phyloP scores from a whole-genome alignment of 2,329 filamentous ascomycete species.

The Cryphonectria nitschkei region DNA sequence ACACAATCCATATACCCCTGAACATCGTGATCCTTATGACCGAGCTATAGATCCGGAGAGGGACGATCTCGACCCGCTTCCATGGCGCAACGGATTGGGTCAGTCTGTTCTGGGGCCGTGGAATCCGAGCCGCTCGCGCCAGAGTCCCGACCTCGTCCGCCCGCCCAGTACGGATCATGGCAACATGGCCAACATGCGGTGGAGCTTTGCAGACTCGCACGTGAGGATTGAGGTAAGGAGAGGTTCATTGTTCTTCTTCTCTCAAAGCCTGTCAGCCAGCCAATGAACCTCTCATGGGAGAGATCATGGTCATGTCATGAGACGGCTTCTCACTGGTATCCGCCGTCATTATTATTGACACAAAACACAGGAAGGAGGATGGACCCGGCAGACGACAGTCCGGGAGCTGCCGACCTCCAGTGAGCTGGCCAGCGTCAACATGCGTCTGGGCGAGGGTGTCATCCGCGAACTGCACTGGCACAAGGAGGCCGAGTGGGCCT shows the following conservation, averaged over 20 bases:
- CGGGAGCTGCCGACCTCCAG: conserved; percentile 66
- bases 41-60: conserved; percentile 63
- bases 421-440: conserved; percentile 78
- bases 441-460: conserved; percentile 73
- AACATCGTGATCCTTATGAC: conserved; percentile 64
- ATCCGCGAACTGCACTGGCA: conserved; percentile 83
- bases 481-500: conserved; percentile 79
- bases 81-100: conserved; percentile 66
- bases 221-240: conserved; percentile 60
- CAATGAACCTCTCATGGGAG: no score
- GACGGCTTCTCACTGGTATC: not conserved
- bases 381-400: conserved; percentile 74
- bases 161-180: conserved; percentile 76
- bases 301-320: no score
- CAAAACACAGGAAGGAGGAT: conserved; percentile 66
- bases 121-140: conserved; percentile 67
- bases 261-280: no score
- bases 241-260: not conserved
- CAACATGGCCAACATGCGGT: conserved; percentile 71
- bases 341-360: not conserved
- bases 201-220: conserved; percentile 70
- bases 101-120: conserved; percentile 70
- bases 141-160: conserved; percentile 72
- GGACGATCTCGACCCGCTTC: conserved; percentile 65
- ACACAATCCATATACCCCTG: conserved; percentile 61